Conservation (phyloP, 2,329 filamentous ascomycete genomes). For the Colletotrichum liaoningense region DNA sequence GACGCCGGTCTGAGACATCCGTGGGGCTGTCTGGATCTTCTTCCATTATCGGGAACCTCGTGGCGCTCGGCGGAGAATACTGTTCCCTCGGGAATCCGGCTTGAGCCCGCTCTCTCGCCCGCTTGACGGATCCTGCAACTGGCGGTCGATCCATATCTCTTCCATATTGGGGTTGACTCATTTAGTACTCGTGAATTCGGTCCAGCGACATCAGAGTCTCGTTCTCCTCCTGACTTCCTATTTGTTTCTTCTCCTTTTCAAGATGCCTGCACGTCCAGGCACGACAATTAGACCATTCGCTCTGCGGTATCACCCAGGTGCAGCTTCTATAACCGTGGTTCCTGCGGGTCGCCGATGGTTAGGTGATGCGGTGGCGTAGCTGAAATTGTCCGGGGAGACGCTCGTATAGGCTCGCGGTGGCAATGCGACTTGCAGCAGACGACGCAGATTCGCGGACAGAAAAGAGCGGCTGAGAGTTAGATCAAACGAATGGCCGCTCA, state of each 20-base stretch:
- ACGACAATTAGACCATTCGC: slow-evolving; percentile 21
- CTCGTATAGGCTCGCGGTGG: slow-evolving; percentile 40
- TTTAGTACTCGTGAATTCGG: slow-evolving; percentile 51
- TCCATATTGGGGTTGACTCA: slow-evolving; percentile 68
- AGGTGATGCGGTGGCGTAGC: slow-evolving; percentile 24
- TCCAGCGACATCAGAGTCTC: slow-evolving; percentile 41
- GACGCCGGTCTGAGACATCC: slow-evolving; percentile 37
- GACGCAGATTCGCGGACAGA: slow-evolving; percentile 23
- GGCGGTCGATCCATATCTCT: slow-evolving; percentile 60
- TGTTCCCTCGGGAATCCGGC: slow-evolving; percentile 48
- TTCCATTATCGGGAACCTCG: slow-evolving; percentile 40
- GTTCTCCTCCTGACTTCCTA: slow-evolving; percentile 27
- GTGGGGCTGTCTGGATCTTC: slow-evolving; percentile 32
- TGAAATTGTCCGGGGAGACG: slow-evolving; percentile 26
- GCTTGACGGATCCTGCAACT: slow-evolving; percentile 62
- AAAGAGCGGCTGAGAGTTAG: slow-evolving; percentile 22
- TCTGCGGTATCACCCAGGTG: slow-evolving; percentile 27
- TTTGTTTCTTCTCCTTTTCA: slow-evolving; percentile 38
- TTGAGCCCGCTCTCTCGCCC: slow-evolving; percentile 65
- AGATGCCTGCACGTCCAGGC: slow-evolving; percentile 25
- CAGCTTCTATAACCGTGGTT: slow-evolving; percentile 20
- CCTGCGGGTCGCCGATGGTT: slow-evolving; percentile 18
- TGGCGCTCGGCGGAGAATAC: slow-evolving; percentile 39
- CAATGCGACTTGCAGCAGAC: slow-evolving; percentile 13
- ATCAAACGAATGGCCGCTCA: slow-evolving; percentile 33